Base-by-base conservation (phyloP, 78 protist species). In the Cavenderia fasciculata region DNA sequence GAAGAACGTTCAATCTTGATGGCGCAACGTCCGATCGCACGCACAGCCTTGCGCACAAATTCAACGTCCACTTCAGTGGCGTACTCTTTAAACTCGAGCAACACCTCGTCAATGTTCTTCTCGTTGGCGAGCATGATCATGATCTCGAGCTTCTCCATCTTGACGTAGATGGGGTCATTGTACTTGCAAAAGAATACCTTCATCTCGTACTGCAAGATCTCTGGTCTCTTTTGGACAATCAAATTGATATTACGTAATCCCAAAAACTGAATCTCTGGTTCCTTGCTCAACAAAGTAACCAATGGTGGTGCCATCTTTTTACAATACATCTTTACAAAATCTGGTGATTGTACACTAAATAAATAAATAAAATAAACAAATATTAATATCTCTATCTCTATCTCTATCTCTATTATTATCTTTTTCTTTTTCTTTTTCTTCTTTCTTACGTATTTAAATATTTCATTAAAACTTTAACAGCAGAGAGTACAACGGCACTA, bases 161-260 rank as follows among this genome's bases (percentile, higher is more conserved):
- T 99, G 66, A 99, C 99, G 82, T 98, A 99, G 92, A 96, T 95
- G 46, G 99, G 99, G 73, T 99, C 99, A 92, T 99, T 98, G 97
- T 97, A 99, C 92, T 98, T 97, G 87, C 97, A 96, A 94, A 98
- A 98, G 96, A 99, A 98, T 23, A 97, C 97, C 78, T 94, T 96
- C 87, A 96, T 84, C 47, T 97, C 98, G 40, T 76, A 61, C 36
- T 63, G 69, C n/a, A 99, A 96, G 31, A 98, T 74, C 69, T 46
- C 79, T 38, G 99, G 99, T 27, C 76, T 52, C 74, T 78, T 85
- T 77, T 98, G 99, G 25, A 98, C 86, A 59, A 99, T 77, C 34
- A 99, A 71, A 87, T 93, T 84, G 88, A 99, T 98, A 95, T 98
- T 98, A 41, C 99, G 94, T 46, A 99, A 95, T n/a, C 99, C 99